Conservation (phyloP, 2,329 filamentous ascomycete species). For the Verticillium nonalfalfae region DNA sequence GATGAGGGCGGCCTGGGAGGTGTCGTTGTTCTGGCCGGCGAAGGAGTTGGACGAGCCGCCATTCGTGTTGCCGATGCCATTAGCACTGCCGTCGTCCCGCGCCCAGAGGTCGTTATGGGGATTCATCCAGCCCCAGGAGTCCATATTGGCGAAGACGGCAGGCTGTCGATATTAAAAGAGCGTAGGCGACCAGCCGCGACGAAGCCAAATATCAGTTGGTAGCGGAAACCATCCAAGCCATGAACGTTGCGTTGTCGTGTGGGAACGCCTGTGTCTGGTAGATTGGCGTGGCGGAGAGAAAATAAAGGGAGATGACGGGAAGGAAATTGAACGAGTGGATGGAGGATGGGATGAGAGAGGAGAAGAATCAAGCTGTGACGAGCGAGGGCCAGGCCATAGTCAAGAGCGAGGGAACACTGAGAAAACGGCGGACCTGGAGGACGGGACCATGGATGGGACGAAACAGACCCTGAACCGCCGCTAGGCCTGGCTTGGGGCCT, state of each 20-base stretch:
- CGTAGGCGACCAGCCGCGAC: constrained; percentile 1
- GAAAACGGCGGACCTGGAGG: constrained; percentile 8
- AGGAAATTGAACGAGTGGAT: constrained; percentile 6
- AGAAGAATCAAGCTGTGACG: constrained; percentile 12
- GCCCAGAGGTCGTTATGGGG: constrained; percentile 16
- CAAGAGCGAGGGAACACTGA: constrained; percentile 5
- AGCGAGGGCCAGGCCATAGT: constrained; percentile 5
- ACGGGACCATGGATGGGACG: constrained; percentile 33
- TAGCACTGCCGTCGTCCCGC: constrained; percentile 18
- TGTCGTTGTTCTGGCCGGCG: constrained; percentile 21
- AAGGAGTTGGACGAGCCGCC: constrained; percentile 18
- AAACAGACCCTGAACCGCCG: constrained; percentile 36
- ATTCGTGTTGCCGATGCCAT: constrained; percentile 20
- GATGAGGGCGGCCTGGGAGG: constrained; percentile 38
- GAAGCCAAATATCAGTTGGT: constrained; percentile 10
- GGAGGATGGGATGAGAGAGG: constrained; percentile 15
- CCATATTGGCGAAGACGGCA: constrained; percentile 1
- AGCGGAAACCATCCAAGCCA: constrained; percentile 31
- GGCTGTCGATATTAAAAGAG: neutral
- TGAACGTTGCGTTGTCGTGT: constrained; percentile 11
- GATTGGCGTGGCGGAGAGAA: constrained; percentile 11
- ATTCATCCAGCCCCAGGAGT: constrained; percentile 15
- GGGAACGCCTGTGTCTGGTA: constrained; percentile 18
- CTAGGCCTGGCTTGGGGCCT: constrained; percentile 19
- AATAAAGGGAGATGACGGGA: constrained; percentile 7